Conservation (phyloP, 2,329 filamentous ascomycete species). For the Trichophyton verrucosum region DNA sequence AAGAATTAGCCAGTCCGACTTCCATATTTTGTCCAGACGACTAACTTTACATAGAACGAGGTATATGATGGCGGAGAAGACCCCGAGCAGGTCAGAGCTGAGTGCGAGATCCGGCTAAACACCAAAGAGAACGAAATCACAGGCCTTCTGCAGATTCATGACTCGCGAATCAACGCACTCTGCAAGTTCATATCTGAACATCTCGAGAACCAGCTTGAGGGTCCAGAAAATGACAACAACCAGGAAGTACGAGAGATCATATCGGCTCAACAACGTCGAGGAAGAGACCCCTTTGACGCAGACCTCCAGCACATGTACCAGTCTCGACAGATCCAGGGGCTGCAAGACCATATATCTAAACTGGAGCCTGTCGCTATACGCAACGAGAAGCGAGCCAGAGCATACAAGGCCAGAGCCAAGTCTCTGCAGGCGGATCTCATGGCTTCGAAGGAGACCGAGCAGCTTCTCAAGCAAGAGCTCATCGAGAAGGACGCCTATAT, state of each 20-base stretch:
- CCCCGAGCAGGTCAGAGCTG: conserved; percentile 6
- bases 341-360: conserved; percentile 4
- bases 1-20: neutral
- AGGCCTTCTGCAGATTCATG: conserved; percentile 8
- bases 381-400: conserved; percentile 19
- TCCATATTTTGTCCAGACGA: neutral
- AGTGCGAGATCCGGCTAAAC: conserved; percentile 9
- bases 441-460: conserved; percentile 33
- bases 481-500: conserved; percentile 19
- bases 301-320: neutral
- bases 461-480: conserved; percentile 16
- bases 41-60: neutral
- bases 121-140: conserved; percentile 11
- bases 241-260: conserved; percentile 2
- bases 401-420: conserved; percentile 37
- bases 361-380: conserved; percentile 6
- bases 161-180: conserved; percentile 7
- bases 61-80: neutral
- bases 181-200: conserved; percentile 10
- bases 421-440: conserved; percentile 39
- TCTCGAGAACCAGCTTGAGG: neutral
- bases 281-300: neutral
- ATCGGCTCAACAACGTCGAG: conserved; percentile 6
- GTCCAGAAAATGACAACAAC: conserved; percentile 3
- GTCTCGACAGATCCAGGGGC: conserved; percentile 3